A percentile compares a stretch with the other conserved stretches of the same genome.
Conservation (phyloP, 345 rosid species). For the Heritiera fomes region DNA sequence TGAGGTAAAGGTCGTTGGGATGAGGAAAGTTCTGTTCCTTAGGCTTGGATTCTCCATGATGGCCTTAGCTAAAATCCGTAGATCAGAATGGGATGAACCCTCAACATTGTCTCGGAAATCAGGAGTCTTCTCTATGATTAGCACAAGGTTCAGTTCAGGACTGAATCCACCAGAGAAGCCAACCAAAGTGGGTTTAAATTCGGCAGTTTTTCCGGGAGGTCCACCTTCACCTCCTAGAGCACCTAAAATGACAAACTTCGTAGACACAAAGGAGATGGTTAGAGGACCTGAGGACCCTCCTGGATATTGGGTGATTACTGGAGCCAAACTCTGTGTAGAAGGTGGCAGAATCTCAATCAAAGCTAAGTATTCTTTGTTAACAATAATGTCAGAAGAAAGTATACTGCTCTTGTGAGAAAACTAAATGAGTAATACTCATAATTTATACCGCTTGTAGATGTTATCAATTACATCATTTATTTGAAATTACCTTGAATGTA, state of each 20-base stretch:
- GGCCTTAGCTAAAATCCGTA: conserved; percentile 65
- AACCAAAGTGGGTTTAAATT: conserved; percentile 67
- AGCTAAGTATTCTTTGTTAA: conserved; percentile 78
- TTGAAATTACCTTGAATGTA: not conserved
- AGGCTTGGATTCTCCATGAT: conserved; percentile 83
- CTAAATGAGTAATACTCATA: not conserved
- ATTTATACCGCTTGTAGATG: conserved; percentile 31
- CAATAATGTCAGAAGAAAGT: conserved; percentile 75
- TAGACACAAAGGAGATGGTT: conserved; percentile 83
- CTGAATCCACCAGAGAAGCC: conserved; percentile 49
- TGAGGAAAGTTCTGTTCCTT: conserved; percentile 84
- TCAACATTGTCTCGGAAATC: conserved; percentile 66
- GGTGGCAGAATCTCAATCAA: conserved; percentile 77
- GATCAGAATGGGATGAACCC: conserved; percentile 82
- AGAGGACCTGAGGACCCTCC: conserved; percentile 89
- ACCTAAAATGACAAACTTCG: conserved; percentile 72
- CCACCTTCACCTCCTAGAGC: conserved; percentile 56
- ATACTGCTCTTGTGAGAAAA: conserved; percentile 49
- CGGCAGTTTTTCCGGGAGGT: conserved; percentile 84
- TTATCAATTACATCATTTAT: conserved; percentile 13
- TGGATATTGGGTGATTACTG: conserved; percentile 96
- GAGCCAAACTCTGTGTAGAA: conserved; percentile 81
- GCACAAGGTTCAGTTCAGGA: conserved; percentile 61
- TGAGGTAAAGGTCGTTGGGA: conserved; percentile 79
- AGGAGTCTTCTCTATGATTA: conserved; percentile 75